Base-by-base conservation (phyloP, 2,329 filamentous ascomycete species). In the Fusarium sp. region DNA sequence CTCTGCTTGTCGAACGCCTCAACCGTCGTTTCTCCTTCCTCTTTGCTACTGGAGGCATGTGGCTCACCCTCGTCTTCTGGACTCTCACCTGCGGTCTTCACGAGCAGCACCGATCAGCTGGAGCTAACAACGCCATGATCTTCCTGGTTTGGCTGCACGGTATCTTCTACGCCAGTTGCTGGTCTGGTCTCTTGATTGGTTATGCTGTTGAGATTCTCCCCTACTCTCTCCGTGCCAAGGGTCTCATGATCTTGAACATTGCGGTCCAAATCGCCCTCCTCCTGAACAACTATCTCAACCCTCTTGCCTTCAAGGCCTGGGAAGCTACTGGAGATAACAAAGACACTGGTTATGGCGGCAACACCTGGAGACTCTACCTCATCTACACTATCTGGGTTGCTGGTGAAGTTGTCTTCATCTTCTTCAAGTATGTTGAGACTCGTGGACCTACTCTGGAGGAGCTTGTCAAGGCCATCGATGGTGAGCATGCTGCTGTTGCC, bases 351-450 rank as follows among this genome's bases (percentile, higher is more conserved):
- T 81, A 83, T 54, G 77, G 90, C 29, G 84, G 84, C 8, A 78
- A 82, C 55, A 84, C 89, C 75, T 90, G 87, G 86, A 84, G 89
- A 77, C 85, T 90, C 56, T 90, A 88, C 81, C 81, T 89, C 29
- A 88, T 89, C 78, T 90, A 90, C 77, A 87, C 86, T 20, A 76
- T 87, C 52, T 90, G 88, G 88, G 85, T 90, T 71, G 79, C 84
- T 20, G 76, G 84, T 72, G 86, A 90, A 76, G 78, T 90, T 37
- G 58, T 85, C 35, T 89, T 90, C 68, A 87, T 90, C 35, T 89
- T 84, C 78, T 88, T 88, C 80, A 85, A 90, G 76, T 90, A 89
- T 75, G 84, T 90, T 49, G 90, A 93, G 80, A 92, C 90, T 18
- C 88, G 87, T 71, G 89, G 90, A 8, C 88, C 88, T 2, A 91